Conservation (phyloP, 495 filamentous ascomycete genomes). For the Tuber magnatum region DNA sequence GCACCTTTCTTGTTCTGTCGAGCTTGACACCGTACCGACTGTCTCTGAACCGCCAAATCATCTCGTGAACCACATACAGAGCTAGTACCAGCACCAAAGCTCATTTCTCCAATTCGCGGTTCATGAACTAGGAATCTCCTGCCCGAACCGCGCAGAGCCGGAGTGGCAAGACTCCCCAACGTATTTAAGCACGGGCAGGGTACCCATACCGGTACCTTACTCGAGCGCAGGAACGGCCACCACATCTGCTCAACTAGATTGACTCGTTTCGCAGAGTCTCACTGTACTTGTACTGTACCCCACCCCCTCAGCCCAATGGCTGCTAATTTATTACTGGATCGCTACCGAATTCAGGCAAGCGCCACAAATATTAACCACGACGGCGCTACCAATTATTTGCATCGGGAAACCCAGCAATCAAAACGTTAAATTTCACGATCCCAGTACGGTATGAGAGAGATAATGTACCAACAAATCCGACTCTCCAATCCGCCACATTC, state of each 20-base stretch:
- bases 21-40: background rate
- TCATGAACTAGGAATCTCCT: background rate
- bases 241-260: background rate
- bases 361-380: slow-evolving; percentile 1
- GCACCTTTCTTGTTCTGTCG: background rate
- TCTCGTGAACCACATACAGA: background rate
- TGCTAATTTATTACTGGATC: background rate
- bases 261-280: background rate
- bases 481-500: background rate
- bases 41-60: background rate
- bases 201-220: too few species aligned
- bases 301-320: background rate
- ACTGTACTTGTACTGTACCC: background rate
- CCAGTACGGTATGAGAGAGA: background rate
- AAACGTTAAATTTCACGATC: background rate
- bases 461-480: background rate
- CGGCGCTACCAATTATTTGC: background rate
- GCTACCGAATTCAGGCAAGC: slow-evolving; percentile 3
- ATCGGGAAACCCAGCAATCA: background rate
- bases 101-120: background rate
- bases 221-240: background rate
- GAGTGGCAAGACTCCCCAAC: background rate
- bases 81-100: background rate
- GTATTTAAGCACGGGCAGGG: background rate
- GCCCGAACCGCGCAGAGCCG: background rate